Evolutionary conservation across 2,329 filamentous ascomycete species (phyloP), one percentile per base, ranked within the genome.

Genomic region (Hypocreales sp.): DNA sequence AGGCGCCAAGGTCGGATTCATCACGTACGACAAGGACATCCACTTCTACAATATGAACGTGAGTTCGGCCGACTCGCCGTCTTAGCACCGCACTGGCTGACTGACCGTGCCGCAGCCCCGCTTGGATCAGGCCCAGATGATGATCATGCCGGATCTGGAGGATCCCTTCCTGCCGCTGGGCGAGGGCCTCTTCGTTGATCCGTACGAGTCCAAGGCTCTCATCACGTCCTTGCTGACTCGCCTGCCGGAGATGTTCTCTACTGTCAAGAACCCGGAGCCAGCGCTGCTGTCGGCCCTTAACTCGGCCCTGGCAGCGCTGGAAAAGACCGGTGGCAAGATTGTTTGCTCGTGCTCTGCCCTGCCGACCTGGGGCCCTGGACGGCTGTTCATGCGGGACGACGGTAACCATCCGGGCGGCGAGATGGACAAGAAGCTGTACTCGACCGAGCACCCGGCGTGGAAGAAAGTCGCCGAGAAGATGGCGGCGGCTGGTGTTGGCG

Each of bases 71-170:
- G 18, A 9, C 11, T 18, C 14, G 2, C 6, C 3, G 20, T 15
- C 8, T 12, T 15, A 5, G 13, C 8, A 19, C 14, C 12, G 6
- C 7, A 2, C 9, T 29, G 36, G 31, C 20, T 33, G 34, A 24
- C 40, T 38, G 31, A 49, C 26, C 12, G n/a, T 12, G 6, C 13
- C 20, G 26, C 32, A 82, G 75, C 55, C 83, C 20, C 67, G 67
- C 22, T 61, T 94, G 22, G 78, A 90, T 30, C 75, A 84, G 54
- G 83, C 90, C 8, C 90, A 98, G 47, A 94, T 98, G 83, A 72
- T 98, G 62, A 86, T 98, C 27, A 93, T 98, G 82, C 81, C 90
- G 4, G 90, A 98, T 47, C 68, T 98, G 26, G 86, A 95, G 43
- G 90, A 98, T 39, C 90, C 90, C 0, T 98, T 98, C 48, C 74